phyloP scores from a whole-genome alignment of 1,139 yeast species.

The Blastobotrys ciferrii region DNA sequence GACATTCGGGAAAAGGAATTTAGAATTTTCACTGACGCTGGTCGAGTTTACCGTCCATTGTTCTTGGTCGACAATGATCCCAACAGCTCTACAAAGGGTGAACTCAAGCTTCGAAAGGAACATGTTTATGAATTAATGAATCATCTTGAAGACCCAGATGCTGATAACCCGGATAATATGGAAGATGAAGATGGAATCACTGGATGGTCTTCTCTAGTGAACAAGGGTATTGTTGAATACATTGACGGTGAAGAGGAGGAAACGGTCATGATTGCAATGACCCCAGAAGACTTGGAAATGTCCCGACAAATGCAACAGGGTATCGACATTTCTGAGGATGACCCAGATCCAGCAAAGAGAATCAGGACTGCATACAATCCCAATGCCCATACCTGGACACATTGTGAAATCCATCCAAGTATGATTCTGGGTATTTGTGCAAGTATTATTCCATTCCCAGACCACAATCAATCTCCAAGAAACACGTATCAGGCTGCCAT shows the following conservation, averaged over 20 bases:
- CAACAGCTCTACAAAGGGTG: slow-evolving; percentile 68
- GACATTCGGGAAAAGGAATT: slow-evolving; percentile 96
- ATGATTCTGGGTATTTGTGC: slow-evolving; percentile 99
- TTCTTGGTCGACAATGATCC: slow-evolving; percentile 85
- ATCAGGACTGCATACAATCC: slow-evolving; percentile 67
- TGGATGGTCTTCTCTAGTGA: slow-evolving; percentile 78
- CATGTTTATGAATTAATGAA: slow-evolving; percentile 71
- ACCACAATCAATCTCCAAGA: slow-evolving; percentile 99
- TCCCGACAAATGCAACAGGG: slow-evolving; percentile 54
- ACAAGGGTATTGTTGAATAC: slow-evolving; percentile 86
- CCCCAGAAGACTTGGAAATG: slow-evolving; percentile 91
- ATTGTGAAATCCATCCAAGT: slow-evolving; percentile 98
- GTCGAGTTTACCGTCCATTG: slow-evolving; percentile 94
- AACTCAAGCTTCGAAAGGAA: slow-evolving; percentile 77
- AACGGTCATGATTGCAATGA: slow-evolving; percentile 97
- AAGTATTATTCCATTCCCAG: slow-evolving; percentile 98
- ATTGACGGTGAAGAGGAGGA: slow-evolving; percentile 98
- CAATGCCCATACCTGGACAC: slow-evolving; percentile 86
- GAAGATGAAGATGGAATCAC: slow-evolving; percentile 53
- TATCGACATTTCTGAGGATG: slow-evolving; percentile 43
- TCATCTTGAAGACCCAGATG: slow-evolving; percentile 39
- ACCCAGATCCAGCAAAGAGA: slow-evolving; percentile 79
- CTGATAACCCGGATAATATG: slow-evolving; percentile 40
- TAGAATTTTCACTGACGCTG: slow-evolving; percentile 96
- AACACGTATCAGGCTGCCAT: slow-evolving; percentile 98